Conservation (phyloP, 257 asterid species). For the Linderniella brevidens region DNA sequence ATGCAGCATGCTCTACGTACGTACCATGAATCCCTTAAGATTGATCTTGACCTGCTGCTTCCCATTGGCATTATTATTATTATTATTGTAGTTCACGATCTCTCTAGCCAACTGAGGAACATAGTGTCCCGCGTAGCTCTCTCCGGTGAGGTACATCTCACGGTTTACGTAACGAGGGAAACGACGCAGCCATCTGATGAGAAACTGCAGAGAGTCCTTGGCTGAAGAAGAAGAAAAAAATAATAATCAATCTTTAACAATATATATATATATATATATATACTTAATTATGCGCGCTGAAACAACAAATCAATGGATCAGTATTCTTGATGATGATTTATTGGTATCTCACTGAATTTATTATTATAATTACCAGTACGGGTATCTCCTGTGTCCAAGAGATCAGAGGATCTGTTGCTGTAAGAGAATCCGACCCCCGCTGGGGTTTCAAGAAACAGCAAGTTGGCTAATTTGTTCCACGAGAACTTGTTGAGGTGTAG, state of each 20-base stretch:
- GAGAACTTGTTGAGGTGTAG: conserved; percentile 59
- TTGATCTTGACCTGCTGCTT: conserved; percentile 38
- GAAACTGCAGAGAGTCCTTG: conserved; percentile 60
- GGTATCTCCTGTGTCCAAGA: conserved; percentile 62
- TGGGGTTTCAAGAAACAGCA: conserved; percentile 77
- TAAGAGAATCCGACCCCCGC: conserved; percentile 95
- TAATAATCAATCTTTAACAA: background rate
- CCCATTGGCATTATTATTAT: conserved; percentile 10
- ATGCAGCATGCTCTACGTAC: too few species aligned
- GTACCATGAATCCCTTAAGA: conserved; percentile 86
- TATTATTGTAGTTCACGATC: conserved; percentile 36
- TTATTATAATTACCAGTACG: conserved; percentile 51
- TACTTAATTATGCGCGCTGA: background rate
- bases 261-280: too few species aligned
- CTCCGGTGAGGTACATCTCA: conserved; percentile 59
- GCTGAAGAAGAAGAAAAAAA: conserved; percentile 21
- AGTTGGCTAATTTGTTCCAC: conserved; percentile 76
- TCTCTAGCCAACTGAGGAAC: conserved; percentile 78
- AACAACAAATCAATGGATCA: background rate
- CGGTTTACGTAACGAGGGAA: conserved; percentile 69
- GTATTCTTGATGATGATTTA: background rate
- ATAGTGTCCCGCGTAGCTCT: conserved; percentile 93
- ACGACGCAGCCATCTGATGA: conserved; percentile 66
- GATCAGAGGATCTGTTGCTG: conserved; percentile 67
- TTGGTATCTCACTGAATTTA: too few species aligned